A percentile compares a stretch with the other conserved stretches of the same genome.
Evolutionary conservation across 2,329 filamentous ascomycete genomes (phyloP).

Genomic region (Fusarium pseudoanthophilum): DNA sequence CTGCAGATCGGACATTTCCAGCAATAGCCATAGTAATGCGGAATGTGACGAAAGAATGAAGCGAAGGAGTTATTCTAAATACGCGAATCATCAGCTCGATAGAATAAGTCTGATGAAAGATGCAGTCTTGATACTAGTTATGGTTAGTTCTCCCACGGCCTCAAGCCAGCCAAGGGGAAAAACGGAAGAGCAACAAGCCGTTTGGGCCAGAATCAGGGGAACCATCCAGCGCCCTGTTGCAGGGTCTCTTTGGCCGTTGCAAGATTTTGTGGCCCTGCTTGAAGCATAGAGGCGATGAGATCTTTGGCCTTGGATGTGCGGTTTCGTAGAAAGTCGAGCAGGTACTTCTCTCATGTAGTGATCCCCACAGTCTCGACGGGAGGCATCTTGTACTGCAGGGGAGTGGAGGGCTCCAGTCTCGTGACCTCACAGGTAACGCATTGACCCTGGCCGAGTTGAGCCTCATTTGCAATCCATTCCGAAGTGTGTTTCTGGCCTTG

Average conservation of each 20-base stretch:
- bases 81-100: not conserved
- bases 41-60: not conserved
- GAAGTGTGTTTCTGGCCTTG: too few relatives aligned
- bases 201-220: not conserved
- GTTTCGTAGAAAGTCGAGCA: not conserved
- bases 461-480: too few relatives aligned
- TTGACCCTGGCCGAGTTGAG: too few relatives aligned
- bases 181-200: not conserved
- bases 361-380: not conserved
- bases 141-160: not conserved
- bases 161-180: accelerated
- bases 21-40: not conserved
- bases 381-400: too few relatives aligned
- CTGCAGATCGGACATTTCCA: not conserved
- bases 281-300: not conserved
- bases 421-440: not conserved
- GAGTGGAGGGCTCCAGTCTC: not conserved
- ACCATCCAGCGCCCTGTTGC: not conserved
- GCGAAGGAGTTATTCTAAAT: accelerated
- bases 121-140: not conserved
- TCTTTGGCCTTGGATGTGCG: not conserved
- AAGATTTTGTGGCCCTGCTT: not conserved
- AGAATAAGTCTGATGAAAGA: not conserved
- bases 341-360: not conserved
- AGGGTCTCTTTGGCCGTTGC: not conserved